Percentiles rank a stretch among this genome's conserved stretches.
Conservation (phyloP, 2,329 filamentous ascomycete species). For the Xylaria digitata region DNA sequence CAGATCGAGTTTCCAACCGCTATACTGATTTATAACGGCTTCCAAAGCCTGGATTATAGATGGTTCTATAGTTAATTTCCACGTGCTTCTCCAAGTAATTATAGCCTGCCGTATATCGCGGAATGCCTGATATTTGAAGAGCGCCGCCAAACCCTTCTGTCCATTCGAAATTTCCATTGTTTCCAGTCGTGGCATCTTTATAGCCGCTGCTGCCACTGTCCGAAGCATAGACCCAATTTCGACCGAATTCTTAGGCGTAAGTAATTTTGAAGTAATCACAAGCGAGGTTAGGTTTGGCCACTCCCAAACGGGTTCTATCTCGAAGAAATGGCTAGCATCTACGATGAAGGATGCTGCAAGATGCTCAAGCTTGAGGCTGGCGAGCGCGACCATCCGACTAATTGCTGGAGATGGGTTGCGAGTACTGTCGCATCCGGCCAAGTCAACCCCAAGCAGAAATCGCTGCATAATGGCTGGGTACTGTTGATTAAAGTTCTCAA, state of each 20-base stretch:
- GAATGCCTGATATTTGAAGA: no score
- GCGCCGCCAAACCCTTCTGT: constrained; percentile 47
- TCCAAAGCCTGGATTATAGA: constrained; percentile 45
- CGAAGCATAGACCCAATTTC: constrained; percentile 44
- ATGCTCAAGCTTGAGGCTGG: no score
- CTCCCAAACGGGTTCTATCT: constrained; percentile 40
- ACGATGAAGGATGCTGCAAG: constrained; percentile 49
- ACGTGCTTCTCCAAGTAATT: constrained; percentile 49
- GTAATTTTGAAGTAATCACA: constrained; percentile 48
- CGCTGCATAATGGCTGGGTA: no score
- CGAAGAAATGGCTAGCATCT: constrained; percentile 50
- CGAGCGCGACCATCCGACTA: no score
- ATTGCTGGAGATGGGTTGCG: no score
- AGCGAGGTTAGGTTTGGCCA: constrained; percentile 51
- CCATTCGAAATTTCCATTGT: constrained; percentile 54
- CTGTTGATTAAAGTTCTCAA: no score
- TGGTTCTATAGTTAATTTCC: constrained; percentile 44
- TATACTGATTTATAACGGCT: constrained; percentile 42
- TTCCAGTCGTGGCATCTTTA: constrained; percentile 50
- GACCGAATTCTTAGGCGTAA: constrained; percentile 39
- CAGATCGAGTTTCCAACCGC: constrained; percentile 37
- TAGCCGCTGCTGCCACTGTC: constrained; percentile 44
- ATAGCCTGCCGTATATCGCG: constrained; percentile 39
- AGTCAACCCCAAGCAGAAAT: no score
- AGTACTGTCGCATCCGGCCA: no score